Base-by-base conservation (phyloP, 2,329 filamentous ascomycete species). In the Cercospora berteroae region DNA sequence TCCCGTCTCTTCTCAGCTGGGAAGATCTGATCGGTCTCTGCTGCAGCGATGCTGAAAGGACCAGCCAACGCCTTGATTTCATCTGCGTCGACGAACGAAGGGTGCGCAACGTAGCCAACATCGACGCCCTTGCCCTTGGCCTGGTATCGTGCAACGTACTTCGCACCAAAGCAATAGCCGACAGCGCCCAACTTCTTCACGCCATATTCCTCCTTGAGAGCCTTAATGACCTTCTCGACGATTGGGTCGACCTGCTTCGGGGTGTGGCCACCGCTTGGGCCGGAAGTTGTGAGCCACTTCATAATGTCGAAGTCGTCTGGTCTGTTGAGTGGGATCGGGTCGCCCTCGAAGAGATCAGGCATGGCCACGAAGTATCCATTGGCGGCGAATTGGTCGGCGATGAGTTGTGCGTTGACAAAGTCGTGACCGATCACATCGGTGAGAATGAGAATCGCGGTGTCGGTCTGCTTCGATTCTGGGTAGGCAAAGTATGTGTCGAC, bases 41-140 rank as follows among this genome's bases (percentile, higher is more conserved):
- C 89, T 39, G 87, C 88, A 9, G 88, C 84, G 60, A 92, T 87
- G 57, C 84, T 84, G 10, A 88, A 77, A 0, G 89, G 88, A 0
- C 83, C 84, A 3, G 77, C 78, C 63, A 90, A 83, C 1, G 81
- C 85, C 69, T 80, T 77, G 42, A 91, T 80, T 79, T 92, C 90
- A 0, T 83, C 83, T 29, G 84, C 81, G 1, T 84, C 80, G 4
- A 95, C 87, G 72, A 93, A 93, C 27, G 88, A 91, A 0, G 92
- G 92, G 79, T 95, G 92, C 1, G 91, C 92, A 18, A 87, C 80
- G 80, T 85, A 95, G 44, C 90, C 92, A 63, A 86, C 90, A 63
- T 91, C 84, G 71, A 94, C 81, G 3, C 77, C 77, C 69, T 87
- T 87, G 65, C 83, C 76, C 52, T 81, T 68, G 55, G 80, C 83